Conservation (phyloP, 140 eudicot species). For the Ambrosia hybrid region DNA sequence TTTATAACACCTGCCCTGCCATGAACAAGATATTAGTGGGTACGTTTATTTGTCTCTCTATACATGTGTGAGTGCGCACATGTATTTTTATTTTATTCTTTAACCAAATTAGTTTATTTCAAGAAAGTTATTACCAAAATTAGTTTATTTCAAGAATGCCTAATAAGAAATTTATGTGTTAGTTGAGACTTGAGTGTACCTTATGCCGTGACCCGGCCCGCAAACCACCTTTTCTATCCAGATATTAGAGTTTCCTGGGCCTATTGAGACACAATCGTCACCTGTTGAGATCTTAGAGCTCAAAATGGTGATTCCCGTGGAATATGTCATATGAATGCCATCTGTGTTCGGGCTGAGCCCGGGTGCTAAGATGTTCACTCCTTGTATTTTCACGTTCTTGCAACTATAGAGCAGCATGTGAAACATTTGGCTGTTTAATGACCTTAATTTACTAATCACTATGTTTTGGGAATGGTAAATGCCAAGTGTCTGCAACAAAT, state of each 20-base stretch:
- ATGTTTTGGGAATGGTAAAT: constrained; percentile 32
- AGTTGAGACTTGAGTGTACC: constrained; percentile 6
- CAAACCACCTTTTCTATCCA: constrained; percentile 41
- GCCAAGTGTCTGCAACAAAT: constrained; percentile 20
- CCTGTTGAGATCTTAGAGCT: constrained; percentile 40
- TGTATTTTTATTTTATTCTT: no score
- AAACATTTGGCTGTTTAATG: constrained; percentile 46
- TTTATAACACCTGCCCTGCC: no score
- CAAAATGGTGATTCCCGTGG: constrained; percentile 33
- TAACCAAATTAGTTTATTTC: no score
- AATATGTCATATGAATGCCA: constrained; percentile 27
- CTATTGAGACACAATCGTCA: constrained; percentile 40
- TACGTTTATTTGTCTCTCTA: no score
- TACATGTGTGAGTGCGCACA: no score
- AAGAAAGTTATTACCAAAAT: no score
- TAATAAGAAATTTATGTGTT: background rate
- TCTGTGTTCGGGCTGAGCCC: constrained; percentile 37
- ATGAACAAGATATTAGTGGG: no score
- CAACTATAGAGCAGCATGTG: constrained; percentile 33
- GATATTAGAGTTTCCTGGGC: constrained; percentile 36
- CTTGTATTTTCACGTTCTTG: constrained; percentile 31
- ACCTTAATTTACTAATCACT: constrained; percentile 23
- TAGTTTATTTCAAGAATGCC: background rate
- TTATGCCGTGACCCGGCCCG: constrained; percentile 47
- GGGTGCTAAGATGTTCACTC: constrained; percentile 31